Conservation (phyloP, 768 basidiomycete species). For the Holtermanniella nyarrowii region DNA sequence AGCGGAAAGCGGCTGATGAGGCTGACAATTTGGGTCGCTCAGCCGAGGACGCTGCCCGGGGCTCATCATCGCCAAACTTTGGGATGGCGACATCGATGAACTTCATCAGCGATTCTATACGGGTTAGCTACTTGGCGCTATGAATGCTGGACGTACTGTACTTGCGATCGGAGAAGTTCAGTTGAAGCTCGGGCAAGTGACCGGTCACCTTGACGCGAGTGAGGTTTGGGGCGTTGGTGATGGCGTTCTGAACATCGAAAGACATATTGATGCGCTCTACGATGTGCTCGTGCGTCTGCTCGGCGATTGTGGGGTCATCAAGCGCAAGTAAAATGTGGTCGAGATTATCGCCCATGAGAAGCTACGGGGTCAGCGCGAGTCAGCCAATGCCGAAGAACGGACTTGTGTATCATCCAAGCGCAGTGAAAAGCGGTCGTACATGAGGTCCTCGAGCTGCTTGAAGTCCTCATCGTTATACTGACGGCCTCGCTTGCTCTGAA, state of each 20-base stretch:
- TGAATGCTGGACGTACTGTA: constrained; percentile 34
- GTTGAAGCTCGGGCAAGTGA: constrained; percentile 69
- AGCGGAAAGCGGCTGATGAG: constrained; percentile 9
- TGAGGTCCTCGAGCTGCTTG: constrained; percentile 69
- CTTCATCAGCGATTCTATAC: constrained; percentile 77
- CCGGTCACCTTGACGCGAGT: constrained; percentile 85
- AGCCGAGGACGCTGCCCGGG: constrained; percentile 42
- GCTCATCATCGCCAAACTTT: constrained; percentile 52
- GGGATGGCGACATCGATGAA: constrained; percentile 85
- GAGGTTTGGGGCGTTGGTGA: constrained; percentile 69
- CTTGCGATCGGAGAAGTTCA: constrained; percentile 52
- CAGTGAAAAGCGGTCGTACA: constrained; percentile 86
- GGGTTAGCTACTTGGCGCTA: constrained; percentile 29
- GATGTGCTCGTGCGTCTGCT: constrained; percentile 60
- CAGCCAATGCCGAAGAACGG: constrained; percentile 6
- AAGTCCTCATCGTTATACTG: constrained; percentile 82
- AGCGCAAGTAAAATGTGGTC: constrained; percentile 73
- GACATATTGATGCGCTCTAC: constrained; percentile 86
- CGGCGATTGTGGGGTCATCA: constrained; percentile 44
- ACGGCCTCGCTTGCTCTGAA: constrained; percentile 72
- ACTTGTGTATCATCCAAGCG: constrained; percentile 85
- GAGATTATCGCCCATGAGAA: constrained; percentile 76
- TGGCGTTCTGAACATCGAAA: constrained; percentile 81
- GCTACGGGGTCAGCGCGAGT: constrained; percentile 45
- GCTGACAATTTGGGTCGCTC: constrained; percentile 1